Conservation (phyloP, 2,329 filamentous ascomycete genomes). For the Ophiocordyceps camponoti-leonardi region DNA sequence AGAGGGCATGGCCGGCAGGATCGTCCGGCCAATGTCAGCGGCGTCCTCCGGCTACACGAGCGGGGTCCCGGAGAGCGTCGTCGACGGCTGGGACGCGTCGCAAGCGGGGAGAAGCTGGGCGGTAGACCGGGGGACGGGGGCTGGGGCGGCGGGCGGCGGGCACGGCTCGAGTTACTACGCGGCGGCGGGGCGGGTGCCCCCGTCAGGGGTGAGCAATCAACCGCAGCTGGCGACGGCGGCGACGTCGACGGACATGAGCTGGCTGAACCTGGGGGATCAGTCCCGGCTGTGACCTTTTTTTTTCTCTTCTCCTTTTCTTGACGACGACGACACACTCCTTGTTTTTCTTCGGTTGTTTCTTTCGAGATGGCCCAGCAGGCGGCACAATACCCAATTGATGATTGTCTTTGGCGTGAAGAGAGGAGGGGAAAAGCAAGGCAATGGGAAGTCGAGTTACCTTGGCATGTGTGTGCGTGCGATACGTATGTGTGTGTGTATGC, state of each 20-base stretch:
- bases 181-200: constrained; percentile 7
- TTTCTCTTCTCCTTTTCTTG: too few relatives aligned
- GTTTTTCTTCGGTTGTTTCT: background rate
- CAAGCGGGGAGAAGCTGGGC: constrained; percentile 28
- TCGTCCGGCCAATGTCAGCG: constrained; percentile 37
- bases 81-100: constrained; percentile 36
- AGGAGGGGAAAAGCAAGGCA: too few relatives aligned
- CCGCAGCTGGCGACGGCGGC: constrained; percentile 32
- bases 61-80: constrained; percentile 46
- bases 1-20: constrained; percentile 42
- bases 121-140: constrained; percentile 21
- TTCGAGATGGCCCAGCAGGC: background rate
- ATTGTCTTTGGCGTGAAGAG: background rate
- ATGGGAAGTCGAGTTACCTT: too few relatives aligned
- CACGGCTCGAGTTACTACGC: constrained; percentile 28
- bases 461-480: too few relatives aligned
- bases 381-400: background rate
- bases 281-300: constrained; percentile 5
- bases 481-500: too few relatives aligned
- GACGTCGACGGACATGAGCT: constrained; percentile 55
- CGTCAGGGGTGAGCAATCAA: constrained; percentile 24
- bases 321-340: background rate
- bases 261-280: constrained; percentile 52
- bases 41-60: constrained; percentile 41
- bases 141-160: constrained; percentile 33